Base-by-base conservation (phyloP, 2,329 filamentous ascomycete genomes). In the Zymoseptoria crescenta region DNA sequence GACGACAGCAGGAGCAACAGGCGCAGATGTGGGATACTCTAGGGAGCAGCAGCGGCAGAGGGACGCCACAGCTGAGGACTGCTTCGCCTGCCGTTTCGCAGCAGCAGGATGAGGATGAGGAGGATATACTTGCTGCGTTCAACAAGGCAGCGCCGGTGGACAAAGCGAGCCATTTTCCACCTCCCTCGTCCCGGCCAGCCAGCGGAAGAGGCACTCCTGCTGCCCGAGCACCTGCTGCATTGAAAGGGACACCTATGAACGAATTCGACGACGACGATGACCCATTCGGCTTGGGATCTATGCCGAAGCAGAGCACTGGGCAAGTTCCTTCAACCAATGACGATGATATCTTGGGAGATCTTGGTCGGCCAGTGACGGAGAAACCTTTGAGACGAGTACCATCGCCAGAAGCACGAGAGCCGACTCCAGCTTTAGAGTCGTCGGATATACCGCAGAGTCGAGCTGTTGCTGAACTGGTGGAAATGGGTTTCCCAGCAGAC, bases 401-500 rank as follows among this genome's bases (percentile, higher is more conserved):
- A 10, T 28, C 54, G 45, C 24, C 53, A 10, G 10, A 52, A 24
- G 55, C 56, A 29, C 16, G 54, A 52, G 64, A 59, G 20, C 35
- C 35, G 27, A 49, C 35, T 28, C 54, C 55, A 10, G 58, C 61
- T 50, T 10, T 6, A 3, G 35, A 16, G 5, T n/a, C 16, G 3
- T 45, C 35, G 16, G 65, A 69, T 49, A 56, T 54, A 53, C 55
- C 59, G 52, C 57, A 62, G 62, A 91, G 96, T 69, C 84, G 83
- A 65, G 89, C 91, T 8, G 83, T 97, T 27, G 90, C 89, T 8
- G 91, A 97, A 72, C 77, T 99, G 27, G 85, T 96, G 2, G 93
- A 96, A 65, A 97, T 97, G 84, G 94, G 94, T 0, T 99, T 99
- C 67, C 85, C 90, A 0, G 82, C 86, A 0, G 89, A 96, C 59